Base-by-base conservation (phyloP, 1,284 basidiomycete genomes). In the Boletellus sp. region DNA sequence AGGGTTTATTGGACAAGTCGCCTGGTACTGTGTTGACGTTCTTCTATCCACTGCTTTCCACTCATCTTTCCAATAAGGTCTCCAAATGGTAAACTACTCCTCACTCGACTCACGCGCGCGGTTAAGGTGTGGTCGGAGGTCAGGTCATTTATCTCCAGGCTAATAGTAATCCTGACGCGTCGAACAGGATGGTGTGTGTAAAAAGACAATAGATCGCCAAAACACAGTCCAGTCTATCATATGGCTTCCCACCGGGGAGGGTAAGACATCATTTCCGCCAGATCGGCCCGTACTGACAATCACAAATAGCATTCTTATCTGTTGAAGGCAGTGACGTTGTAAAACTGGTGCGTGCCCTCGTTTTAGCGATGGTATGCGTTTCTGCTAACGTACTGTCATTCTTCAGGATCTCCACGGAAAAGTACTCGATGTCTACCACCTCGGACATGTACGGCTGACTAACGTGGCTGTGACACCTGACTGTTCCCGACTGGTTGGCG, bases 81-180 rank as follows among this genome's bases (percentile, higher is more conserved):
- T 23, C 84, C 84, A 1, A 77, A 72, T 22, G 82, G 87, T 8
- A 73, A 71, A 46, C 61, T 74, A 38, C 67, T 88, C 8, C 67
- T 88, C 23, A 87, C 85, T 10, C 85, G 84, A 61, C 74, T 86
- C 50, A 73, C 70, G 45, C 76, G 81, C 49, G 79, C 78, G n/a
- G 74, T 90, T 51, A 89, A 88, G 64, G 70, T 90, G 39, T 90
- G 87, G 87, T 80, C 78, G 8, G 77, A 81, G 69, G 84, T 84
- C 53, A 27, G 58, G 43, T 44, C 47, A 44, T 74, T 63, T 42
- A 40, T 41, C 17, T 46, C 38, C 30, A 8, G 23, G 35, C 43
- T 43, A 32, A 51, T 39, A 40, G 42, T 21, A 17, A 37, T 32
- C 37, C 40, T 58, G 45, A 57, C 36, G 39, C 35, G 49, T 45